Evolutionary conservation across 805 yeast species (phyloP).

Genomic region (Wickerhamiella australiensis): DNA sequence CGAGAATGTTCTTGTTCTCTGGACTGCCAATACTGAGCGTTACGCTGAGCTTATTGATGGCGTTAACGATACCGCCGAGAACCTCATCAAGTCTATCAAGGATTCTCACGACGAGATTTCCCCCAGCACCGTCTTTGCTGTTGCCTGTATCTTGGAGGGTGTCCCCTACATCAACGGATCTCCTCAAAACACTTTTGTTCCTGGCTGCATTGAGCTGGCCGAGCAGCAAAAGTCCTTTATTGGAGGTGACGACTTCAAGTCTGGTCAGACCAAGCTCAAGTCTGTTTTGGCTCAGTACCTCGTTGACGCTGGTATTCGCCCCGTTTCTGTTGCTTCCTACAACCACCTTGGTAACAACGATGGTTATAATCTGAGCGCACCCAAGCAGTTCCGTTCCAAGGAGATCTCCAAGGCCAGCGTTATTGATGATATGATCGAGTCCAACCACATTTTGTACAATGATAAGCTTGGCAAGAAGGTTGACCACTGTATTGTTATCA

Average conservation of each 20-base stretch:
- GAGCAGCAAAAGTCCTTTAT: slow-evolving; percentile 63
- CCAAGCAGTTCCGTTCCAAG: slow-evolving; percentile 87
- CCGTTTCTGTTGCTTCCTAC: slow-evolving; percentile 86
- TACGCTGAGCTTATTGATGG: slow-evolving; percentile 66
- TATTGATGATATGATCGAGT: slow-evolving; percentile 85
- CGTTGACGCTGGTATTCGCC: slow-evolving; percentile 95
- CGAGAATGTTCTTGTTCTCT: slow-evolving; percentile 79
- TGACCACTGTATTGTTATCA: slow-evolving; percentile 92
- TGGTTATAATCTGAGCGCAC: slow-evolving; percentile 83
- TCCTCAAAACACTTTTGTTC: slow-evolving; percentile 95
- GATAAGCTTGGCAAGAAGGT: slow-evolving; percentile 63
- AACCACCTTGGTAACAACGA: slow-evolving; percentile 95
- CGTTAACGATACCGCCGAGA: slow-evolving; percentile 80
- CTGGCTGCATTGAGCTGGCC: slow-evolving; percentile 85
- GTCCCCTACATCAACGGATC: slow-evolving; percentile 92
- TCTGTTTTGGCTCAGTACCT: slow-evolving; percentile 93
- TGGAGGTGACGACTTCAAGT: slow-evolving; percentile 95
- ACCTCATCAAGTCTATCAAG: slow-evolving; percentile 61
- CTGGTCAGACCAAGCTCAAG: slow-evolving; percentile 91
- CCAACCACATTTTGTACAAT: slow-evolving; percentile 74
- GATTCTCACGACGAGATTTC: slow-evolving; percentile 70
- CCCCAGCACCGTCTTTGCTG: slow-evolving; percentile 90
- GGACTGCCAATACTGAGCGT: slow-evolving; percentile 98
- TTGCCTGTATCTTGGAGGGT: slow-evolving; percentile 79
- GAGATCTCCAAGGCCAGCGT: slow-evolving; percentile 90